These are phyloP conservation scores for Xanthoceras sorbifolium DNA, from an alignment of 345 rosid species.

Conservation along the genomic window DNA sequence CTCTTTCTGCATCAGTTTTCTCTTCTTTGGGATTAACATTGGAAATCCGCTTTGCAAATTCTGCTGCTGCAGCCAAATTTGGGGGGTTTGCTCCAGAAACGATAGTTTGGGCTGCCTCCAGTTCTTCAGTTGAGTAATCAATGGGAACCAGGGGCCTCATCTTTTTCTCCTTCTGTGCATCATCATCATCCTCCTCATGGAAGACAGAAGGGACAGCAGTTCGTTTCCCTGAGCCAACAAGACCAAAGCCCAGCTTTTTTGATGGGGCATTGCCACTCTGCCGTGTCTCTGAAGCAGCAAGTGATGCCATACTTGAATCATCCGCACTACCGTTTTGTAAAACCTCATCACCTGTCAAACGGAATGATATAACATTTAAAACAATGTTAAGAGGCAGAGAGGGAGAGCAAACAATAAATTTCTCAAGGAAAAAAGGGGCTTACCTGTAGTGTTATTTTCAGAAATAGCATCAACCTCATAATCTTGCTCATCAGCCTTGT, in stretches of 20 bases:
- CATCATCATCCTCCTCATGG: conserved; percentile 94
- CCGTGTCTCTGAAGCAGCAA: conserved; percentile 51
- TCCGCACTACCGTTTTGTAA: conserved; percentile 60
- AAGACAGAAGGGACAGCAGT: conserved; percentile 92
- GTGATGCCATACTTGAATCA: conserved; percentile 41
- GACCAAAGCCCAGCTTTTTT: conserved; percentile 92
- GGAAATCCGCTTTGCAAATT: conserved; percentile 87
- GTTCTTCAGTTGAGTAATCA: conserved; percentile 93
- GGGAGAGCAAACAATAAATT: not conserved
- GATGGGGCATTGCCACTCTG: conserved; percentile 57
- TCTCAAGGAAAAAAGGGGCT: not conserved
- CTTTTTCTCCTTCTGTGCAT: conserved; percentile 77
- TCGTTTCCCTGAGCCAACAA: conserved; percentile 90
- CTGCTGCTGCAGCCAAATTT: conserved; percentile 90
- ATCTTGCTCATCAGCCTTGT: conserved; percentile 37
- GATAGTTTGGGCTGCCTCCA: conserved; percentile 65
- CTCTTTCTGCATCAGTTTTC: conserved; percentile 69
- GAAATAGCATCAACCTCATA: conserved; percentile 27
- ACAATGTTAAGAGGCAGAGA: not conserved
- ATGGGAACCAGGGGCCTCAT: conserved; percentile 98
- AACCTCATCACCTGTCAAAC: conserved; percentile 43
- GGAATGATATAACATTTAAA: conserved; percentile 12
- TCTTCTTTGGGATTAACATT: conserved; percentile 70
- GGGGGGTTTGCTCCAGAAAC: conserved; percentile 66
- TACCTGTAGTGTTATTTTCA: conserved; percentile 31